Evolutionary conservation across 176 grass and related monocot species (phyloP).

Genomic region (Cenchrus americanus): DNA sequence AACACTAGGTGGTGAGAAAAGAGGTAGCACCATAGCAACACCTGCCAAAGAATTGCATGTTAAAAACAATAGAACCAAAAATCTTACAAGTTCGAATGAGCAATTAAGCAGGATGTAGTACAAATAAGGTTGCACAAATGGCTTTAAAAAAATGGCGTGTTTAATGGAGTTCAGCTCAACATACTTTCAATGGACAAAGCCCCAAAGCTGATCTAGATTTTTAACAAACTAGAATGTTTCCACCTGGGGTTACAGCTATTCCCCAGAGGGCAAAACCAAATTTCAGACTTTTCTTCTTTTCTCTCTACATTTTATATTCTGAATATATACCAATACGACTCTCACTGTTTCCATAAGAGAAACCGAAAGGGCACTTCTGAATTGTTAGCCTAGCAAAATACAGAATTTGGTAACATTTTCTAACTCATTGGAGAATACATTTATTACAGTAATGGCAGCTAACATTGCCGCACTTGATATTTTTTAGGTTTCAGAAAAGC

Average conservation of each 20-base stretch:
- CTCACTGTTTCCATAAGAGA: slow-evolving; percentile 14
- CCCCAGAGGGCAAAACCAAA: neutral
- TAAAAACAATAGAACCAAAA: slow-evolving; percentile 36
- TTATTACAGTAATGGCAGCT: slow-evolving; percentile 3
- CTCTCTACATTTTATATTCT: neutral
- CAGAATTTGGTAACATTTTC: neutral
- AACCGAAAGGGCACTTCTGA: slow-evolving; percentile 14
- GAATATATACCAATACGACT: neutral
- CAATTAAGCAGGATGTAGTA: neutral
- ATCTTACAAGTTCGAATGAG: slow-evolving; percentile 20
- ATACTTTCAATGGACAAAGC: slow-evolving; percentile 17
- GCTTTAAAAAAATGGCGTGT: slow-evolving; percentile 3
- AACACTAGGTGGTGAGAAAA: slow-evolving; percentile 78
- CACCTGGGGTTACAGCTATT: slow-evolving; percentile 7
- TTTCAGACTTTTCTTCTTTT: slow-evolving; percentile 6
- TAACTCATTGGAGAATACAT: slow-evolving; percentile 12
- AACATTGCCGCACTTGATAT: slow-evolving; percentile 7
- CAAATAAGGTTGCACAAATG: slow-evolving; percentile 15
- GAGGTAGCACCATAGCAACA: slow-evolving; percentile 75
- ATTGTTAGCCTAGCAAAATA: neutral
- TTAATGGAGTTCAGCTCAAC: neutral
- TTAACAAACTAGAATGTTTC: slow-evolving; percentile 5
- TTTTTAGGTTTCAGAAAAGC: neutral
- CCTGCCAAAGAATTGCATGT: slow-evolving; percentile 57
- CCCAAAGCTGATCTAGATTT: slow-evolving; percentile 10